Conservation (phyloP, 306 rosid species). For the Psophocarpus tetragonolobus region DNA sequence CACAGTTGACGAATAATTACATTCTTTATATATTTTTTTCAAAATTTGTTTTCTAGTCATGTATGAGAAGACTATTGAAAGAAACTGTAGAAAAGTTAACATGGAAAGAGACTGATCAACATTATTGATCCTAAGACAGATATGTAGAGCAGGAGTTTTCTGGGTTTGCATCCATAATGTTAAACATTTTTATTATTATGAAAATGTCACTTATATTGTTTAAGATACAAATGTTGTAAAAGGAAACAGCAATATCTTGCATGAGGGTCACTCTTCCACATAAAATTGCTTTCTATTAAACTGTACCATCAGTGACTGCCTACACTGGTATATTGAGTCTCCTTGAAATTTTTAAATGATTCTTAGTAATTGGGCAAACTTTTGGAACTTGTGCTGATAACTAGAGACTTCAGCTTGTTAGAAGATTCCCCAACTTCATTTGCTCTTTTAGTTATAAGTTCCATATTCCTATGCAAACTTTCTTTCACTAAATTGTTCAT, state of each 20-base stretch:
- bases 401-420: conserved; percentile 52
- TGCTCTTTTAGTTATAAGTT: conserved; percentile 61
- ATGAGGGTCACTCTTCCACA: background rate
- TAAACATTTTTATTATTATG: background rate
- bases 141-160: background rate
- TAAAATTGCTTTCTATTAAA: background rate
- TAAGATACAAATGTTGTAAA: background rate
- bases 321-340: background rate
- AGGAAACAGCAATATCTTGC: background rate
- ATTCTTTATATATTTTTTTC: too few relatives aligned
- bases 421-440: conserved; percentile 48
- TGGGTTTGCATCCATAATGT: background rate
- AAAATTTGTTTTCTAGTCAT: too few relatives aligned
- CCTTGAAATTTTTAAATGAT: background rate
- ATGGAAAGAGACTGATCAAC: background rate
- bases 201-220: background rate
- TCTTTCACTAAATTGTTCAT: conserved; percentile 79
- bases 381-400: conserved; percentile 70
- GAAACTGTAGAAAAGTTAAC: background rate
- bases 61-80: too few relatives aligned
- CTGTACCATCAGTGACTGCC: background rate
- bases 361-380: conserved; percentile 43
- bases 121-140: background rate
- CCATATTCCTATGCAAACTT: conserved; percentile 67
- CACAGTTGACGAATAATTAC: too few relatives aligned